These are phyloP conservation scores for Candolleomyces aberdarensis DNA, from an alignment of 768 basidiomycete species.

Conservation along the genomic window DNA sequence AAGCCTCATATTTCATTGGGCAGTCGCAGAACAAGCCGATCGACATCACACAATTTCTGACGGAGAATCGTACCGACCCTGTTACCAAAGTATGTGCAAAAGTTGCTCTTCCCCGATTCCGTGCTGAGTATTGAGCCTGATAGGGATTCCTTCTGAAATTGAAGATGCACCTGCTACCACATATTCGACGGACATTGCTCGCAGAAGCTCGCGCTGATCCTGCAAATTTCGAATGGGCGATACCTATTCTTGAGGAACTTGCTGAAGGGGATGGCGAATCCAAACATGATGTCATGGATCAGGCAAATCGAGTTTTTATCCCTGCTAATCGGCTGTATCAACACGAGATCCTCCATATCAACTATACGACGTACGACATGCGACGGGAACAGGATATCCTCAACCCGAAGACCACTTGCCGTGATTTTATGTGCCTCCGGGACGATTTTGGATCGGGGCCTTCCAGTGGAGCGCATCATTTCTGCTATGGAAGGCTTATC, in stretches of 20 bases:
- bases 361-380: conserved; percentile 18
- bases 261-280: background rate
- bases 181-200: conserved; percentile 15
- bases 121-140: background rate
- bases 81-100: background rate
- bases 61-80: background rate
- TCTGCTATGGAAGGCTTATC: conserved; percentile 19
- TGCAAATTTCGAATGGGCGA: no score
- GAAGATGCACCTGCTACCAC: conserved; percentile 29
- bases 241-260: no score
- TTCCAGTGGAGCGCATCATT: conserved; percentile 11
- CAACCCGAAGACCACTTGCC: conserved; percentile 8
- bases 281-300: no score
- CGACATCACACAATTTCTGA: background rate
- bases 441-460: conserved; percentile 10
- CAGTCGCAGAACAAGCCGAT: background rate
- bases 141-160: conserved; percentile 29
- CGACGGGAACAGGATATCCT: conserved; percentile 15
- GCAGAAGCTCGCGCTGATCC: background rate
- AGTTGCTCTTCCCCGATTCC: background rate
- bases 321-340: conserved; percentile 9
- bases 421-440: background rate
- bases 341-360: conserved; percentile 10
- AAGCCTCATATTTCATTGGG: background rate
- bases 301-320: conserved; percentile 5